Evolutionary conservation across 441 rosid species (phyloP).

Genomic region (Syzygium malaccense): DNA sequence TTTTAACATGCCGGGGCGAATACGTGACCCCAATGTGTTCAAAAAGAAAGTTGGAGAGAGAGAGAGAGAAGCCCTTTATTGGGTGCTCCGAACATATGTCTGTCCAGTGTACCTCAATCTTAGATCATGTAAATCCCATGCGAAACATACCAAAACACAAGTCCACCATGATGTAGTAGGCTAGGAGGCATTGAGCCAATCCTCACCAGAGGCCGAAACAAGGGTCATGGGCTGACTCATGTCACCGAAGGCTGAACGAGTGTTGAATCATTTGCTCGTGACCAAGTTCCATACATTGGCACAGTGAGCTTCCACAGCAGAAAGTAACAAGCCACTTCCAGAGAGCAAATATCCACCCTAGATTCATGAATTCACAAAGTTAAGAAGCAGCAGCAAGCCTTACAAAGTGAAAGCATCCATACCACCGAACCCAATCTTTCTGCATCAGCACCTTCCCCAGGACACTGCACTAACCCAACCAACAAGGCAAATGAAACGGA

Average conservation of each 20-base stretch:
- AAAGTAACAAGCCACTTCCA: neutral
- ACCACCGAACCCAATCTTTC: neutral
- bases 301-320: neutral
- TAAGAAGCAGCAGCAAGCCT: neutral
- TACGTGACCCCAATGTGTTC: neutral
- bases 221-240: neutral
- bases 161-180: neutral
- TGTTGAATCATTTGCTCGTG: neutral
- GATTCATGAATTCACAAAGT: neutral
- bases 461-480: neutral
- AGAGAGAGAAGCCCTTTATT: neutral
- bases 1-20: neutral
- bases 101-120: neutral
- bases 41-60: too few relatives aligned
- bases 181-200: neutral
- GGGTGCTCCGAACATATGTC: neutral
- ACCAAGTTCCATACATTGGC: neutral
- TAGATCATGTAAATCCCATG: neutral
- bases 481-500: neutral
- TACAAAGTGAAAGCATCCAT: neutral
- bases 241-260: neutral
- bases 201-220: rapidly evolving
- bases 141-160: rapidly evolving
- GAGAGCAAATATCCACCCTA: neutral
- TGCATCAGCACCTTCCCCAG: neutral